These are phyloP conservation scores for Picochlorum sp. DNA, from an alignment of 139 green algal species.

Conservation along the genomic window DNA sequence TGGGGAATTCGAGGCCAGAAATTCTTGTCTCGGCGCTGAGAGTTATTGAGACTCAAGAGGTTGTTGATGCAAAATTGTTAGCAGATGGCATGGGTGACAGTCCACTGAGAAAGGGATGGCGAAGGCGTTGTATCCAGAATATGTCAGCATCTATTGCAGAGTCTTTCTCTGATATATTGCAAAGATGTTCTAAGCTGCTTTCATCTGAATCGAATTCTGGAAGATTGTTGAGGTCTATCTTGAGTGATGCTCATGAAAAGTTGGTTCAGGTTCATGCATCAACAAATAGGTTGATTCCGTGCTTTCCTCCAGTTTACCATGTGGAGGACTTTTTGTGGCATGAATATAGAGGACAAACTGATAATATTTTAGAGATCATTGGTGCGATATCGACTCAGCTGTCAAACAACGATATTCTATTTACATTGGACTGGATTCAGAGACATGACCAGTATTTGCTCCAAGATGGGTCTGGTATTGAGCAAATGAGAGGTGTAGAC, in stretches of 20 bases:
- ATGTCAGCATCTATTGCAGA: conserved; percentile 39
- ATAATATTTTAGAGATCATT: conserved; percentile 64
- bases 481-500: conserved; percentile 1
- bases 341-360: conserved; percentile 62
- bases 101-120: conserved; percentile 37
- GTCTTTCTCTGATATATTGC: conserved; percentile 34
- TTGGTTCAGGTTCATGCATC: conserved; percentile 18
- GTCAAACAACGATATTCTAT: conserved; percentile 63
- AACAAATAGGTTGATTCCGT: conserved; percentile 57
- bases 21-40: conserved; percentile 63
- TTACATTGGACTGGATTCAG: conserved; percentile 70
- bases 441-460: conserved; percentile 60
- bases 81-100: conserved; percentile 21
- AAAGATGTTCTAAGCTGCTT: conserved; percentile 37
- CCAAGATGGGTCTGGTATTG: neutral
- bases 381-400: conserved; percentile 54
- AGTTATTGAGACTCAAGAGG: conserved; percentile 74
- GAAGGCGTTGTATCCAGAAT: conserved; percentile 34
- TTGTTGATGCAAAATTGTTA: conserved; percentile 41
- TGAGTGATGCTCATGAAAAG: conserved; percentile 40
- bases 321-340: conserved; percentile 54
- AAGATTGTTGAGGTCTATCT: conserved; percentile 33
- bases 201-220: conserved; percentile 30
- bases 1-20: conserved; percentile 45
- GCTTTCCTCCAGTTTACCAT: conserved; percentile 72